phyloP scores from a whole-genome alignment of 177 flowering plant genomes.

The Vitis hybrid region DNA sequence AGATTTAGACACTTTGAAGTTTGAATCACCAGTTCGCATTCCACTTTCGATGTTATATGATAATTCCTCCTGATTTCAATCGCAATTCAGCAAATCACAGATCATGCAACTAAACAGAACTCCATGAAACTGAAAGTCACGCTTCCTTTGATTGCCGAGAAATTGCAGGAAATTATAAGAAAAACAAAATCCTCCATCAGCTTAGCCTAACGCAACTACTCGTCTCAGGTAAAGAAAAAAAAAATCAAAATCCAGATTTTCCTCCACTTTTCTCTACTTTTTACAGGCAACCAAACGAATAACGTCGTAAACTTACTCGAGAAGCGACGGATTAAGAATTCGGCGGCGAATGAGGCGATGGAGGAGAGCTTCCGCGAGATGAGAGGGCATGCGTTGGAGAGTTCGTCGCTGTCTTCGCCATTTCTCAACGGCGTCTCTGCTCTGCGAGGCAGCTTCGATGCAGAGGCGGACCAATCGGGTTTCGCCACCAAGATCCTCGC shows the following conservation, averaged over 20 bases:
- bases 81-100: no score
- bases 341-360: constrained; percentile 71
- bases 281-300: not conserved
- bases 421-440: constrained; percentile 52
- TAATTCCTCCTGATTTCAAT: no score
- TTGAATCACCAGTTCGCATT: no score
- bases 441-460: constrained; percentile 64
- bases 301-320: constrained; percentile 52
- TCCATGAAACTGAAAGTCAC: no score
- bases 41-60: no score
- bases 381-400: constrained; percentile 77
- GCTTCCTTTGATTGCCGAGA: no score
- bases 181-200: no score
- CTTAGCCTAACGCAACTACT: not conserved
- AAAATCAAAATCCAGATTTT: not conserved
- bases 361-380: constrained; percentile 71
- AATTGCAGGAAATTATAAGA: no score
- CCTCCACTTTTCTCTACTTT: not conserved
- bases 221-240: no score
- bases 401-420: constrained; percentile 88
- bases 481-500: constrained; percentile 16
- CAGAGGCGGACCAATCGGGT: constrained; percentile 53
- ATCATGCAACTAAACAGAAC: no score
- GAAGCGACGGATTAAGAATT: constrained; percentile 75
- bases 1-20: no score